Evolutionary conservation across 352 stramenopile genomes (phyloP), one percentile per base, ranked within the genome.

Genomic region (Phytophthora ohioensis): DNA sequence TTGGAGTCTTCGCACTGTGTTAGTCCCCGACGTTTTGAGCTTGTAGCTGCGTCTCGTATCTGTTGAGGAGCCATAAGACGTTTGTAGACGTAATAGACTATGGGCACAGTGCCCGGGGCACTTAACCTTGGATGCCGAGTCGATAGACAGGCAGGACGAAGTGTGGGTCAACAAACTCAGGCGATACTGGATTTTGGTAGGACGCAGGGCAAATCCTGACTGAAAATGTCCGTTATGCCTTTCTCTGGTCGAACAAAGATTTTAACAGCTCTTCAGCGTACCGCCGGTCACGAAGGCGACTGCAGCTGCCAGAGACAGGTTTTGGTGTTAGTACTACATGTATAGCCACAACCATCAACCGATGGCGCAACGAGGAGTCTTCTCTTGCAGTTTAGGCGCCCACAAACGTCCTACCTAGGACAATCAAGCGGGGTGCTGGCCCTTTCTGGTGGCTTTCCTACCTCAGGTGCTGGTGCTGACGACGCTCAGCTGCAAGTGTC

Each of bases 281-380:
- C 30, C 41, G 30, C 41, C 10, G 17, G 32, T 27, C 30, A 61
- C n/a, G 27, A 39, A 5, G 30, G 17, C 36, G 21, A 27, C 13
- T 17, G 30, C 4, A 5, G 21, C 47, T 36, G 46, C 7, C 43
- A 42, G 35, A 51, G 35, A 66, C 46, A 31, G 36, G 32, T 58
- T 66, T 45, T 34, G 49, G 43, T 69, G 62, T 69, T 69, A 64
- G 62, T 46, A 63, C 61, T 63, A 36, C 54, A 39, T n/a, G 17
- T 11, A 30, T 38, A 49, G 12, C 30, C 7, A 39, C 10, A 9
- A 55, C 34, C 34, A 67, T 62, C 64, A 67, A 27, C 10, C 31
- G 64, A 67, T 72, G 32, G 51, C 57, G 57, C 64, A 72, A 72
- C 56, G 34, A 11, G n/a, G 6, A 9, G 17, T 43, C 38, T 13